Conservation (phyloP, 2,329 filamentous ascomycete genomes). For the Aspergillus intermedius region DNA sequence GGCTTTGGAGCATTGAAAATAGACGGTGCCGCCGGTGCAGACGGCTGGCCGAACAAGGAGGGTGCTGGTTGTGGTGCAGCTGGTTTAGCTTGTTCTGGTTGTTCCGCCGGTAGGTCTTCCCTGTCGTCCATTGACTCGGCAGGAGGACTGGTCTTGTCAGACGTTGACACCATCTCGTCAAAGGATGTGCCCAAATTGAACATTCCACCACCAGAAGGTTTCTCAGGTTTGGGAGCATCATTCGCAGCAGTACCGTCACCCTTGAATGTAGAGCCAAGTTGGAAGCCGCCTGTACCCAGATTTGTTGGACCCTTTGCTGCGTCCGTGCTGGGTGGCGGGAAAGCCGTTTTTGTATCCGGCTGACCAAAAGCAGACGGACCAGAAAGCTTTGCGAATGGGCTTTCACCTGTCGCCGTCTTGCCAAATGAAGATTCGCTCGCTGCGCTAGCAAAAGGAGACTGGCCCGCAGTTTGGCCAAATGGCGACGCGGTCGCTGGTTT, state of each 20-base stretch:
- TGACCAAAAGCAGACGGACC: constrained; percentile 27
- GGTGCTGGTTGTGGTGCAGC: constrained; percentile 13
- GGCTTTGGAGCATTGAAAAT: constrained; percentile 28
- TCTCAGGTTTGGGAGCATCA: constrained; percentile 35
- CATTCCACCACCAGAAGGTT: constrained; percentile 18
- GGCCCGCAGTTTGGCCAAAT: constrained; percentile 23
- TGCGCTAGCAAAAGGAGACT: constrained; percentile 22
- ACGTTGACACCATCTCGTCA: constrained; percentile 33
- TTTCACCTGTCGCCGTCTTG: constrained; percentile 13
- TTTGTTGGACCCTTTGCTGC: constrained; percentile 26
- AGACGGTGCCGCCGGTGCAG: constrained; percentile 17
- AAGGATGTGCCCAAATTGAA: constrained; percentile 37
- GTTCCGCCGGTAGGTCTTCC: constrained; percentile 21
- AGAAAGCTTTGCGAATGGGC: constrained; percentile 24
- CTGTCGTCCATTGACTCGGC: constrained; percentile 33
- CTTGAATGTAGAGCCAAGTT: constrained; percentile 41
- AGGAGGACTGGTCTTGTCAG: constrained; percentile 26
- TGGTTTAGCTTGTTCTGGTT: constrained; percentile 14
- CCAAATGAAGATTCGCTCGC: constrained; percentile 14
- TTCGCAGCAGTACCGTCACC: constrained; percentile 34
- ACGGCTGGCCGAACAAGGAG: constrained; percentile 23
- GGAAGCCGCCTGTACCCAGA: constrained; percentile 28
- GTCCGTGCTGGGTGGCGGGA: constrained; percentile 20
- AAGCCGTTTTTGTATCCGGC: constrained; percentile 18
- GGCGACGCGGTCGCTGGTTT: constrained; percentile 15